These are phyloP conservation scores for Cyberlindnera amylophila DNA, from an alignment of 805 yeast species.

Conservation along the genomic window DNA sequence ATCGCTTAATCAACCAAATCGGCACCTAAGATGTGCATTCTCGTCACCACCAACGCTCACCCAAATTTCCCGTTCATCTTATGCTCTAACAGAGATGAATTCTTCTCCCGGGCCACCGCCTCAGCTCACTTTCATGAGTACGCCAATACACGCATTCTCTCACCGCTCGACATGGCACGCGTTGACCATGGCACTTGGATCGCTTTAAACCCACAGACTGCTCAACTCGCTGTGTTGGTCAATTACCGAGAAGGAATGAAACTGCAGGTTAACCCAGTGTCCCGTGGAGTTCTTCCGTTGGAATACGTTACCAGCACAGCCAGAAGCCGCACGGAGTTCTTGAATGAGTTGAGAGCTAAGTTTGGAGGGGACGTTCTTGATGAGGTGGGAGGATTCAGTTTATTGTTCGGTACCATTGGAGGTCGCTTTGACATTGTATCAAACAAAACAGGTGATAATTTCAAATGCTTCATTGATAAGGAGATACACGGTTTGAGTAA, in stretches of 20 bases:
- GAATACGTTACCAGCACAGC: slow-evolving; percentile 32
- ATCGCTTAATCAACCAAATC: neutral
- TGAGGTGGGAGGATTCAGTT: slow-evolving; percentile 30
- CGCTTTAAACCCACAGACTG: slow-evolving; percentile 53
- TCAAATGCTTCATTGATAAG: slow-evolving; percentile 28
- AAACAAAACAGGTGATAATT: slow-evolving; percentile 26
- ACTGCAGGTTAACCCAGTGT: slow-evolving; percentile 27
- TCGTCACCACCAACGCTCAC: slow-evolving; percentile 63
- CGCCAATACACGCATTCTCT: slow-evolving; percentile 37
- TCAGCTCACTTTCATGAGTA: slow-evolving; percentile 41
- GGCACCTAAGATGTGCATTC: slow-evolving; percentile 64
- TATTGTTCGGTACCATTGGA: slow-evolving; percentile 35
- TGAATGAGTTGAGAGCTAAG: slow-evolving; percentile 17
- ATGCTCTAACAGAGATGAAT: slow-evolving; percentile 87
- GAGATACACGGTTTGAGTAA: slow-evolving; percentile 62
- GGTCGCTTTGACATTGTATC: slow-evolving; percentile 30
- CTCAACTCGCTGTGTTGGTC: slow-evolving; percentile 67
- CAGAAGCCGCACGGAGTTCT: slow-evolving; percentile 21
- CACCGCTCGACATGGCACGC: slow-evolving; percentile 74
- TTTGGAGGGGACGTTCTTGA: slow-evolving; percentile 20
- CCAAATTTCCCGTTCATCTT: slow-evolving; percentile 73
- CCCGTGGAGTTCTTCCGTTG: slow-evolving; percentile 46
- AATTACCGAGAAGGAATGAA: slow-evolving; percentile 57
- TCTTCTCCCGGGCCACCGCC: slow-evolving; percentile 66
- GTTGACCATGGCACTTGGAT: slow-evolving; percentile 89